A percentile compares a stretch with the other conserved stretches of the same genome.
These are phyloP conservation scores for Raddia distichophylla DNA, from an alignment of 176 grass and related monocot genomes.

Conservation along the genomic window DNA sequence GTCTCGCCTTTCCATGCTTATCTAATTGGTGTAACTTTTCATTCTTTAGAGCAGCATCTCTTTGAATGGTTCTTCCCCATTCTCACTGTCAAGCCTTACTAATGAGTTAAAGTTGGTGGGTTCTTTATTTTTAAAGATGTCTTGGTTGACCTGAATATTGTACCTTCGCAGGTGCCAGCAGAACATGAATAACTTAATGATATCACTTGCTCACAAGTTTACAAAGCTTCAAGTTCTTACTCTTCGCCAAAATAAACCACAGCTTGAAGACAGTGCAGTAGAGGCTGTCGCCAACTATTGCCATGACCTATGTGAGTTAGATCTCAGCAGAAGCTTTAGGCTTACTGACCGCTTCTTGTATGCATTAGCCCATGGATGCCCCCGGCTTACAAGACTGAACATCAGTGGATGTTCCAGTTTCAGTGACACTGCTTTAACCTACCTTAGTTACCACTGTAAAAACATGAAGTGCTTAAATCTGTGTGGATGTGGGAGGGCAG, in stretches of 20 bases:
- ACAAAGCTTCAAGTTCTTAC: constrained; percentile 71
- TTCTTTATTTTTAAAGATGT: not conserved
- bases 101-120: constrained; percentile 8
- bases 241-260: constrained; percentile 73
- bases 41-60: not conserved
- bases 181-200: constrained; percentile 74
- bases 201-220: constrained; percentile 71
- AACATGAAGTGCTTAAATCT: constrained; percentile 72
- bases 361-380: constrained; percentile 68
- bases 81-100: not conserved
- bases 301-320: constrained; percentile 73
- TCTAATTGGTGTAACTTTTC: not conserved
- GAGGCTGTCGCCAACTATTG: constrained; percentile 70
- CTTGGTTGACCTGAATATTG: constrained; percentile 9
- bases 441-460: constrained; percentile 66
- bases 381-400: constrained; percentile 68
- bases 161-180: constrained; percentile 61
- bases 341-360: constrained; percentile 78
- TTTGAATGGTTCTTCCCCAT: not conserved
- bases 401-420: constrained; percentile 87
- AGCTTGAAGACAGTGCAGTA: constrained; percentile 85
- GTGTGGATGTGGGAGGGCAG: constrained; percentile 77
- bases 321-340: constrained; percentile 81
- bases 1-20: not conserved
- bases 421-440: constrained; percentile 70